Base-by-base conservation (phyloP, 2,329 filamentous ascomycete species). In the Claviceps spartinae region DNA sequence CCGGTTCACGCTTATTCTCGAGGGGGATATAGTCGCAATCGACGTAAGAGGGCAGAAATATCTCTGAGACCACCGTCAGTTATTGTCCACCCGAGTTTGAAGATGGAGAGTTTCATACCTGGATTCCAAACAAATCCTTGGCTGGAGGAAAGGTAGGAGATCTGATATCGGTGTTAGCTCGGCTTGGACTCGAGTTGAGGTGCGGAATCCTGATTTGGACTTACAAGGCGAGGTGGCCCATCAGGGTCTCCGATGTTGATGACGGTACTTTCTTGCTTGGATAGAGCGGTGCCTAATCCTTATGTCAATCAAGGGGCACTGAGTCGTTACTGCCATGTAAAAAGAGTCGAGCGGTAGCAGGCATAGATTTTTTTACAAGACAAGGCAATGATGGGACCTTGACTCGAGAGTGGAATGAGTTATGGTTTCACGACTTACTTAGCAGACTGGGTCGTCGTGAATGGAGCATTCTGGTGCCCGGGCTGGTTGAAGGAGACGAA, bases 91-190 rank as follows among this genome's bases (percentile, higher is more conserved):
- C 42, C 22, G 7, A 22, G 6, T 30, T 14, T 40, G 18, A 8
- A 16, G 24, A 34, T 22, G 13, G 20, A 18, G 30, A 6, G 18
- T 20, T 24, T 59, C 68, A 50, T 70, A 84, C 82, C 82, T 66
- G 86, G 85, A 66, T 90, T 90, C 86, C 86, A 91, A 55, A 83
- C 81, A 62, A 88, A 91, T 53, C 86, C 86, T 68, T 91, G 86
- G 62, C 82, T 85, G 5, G 83, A 84, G 55, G 86, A 83, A 49
- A 90, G 79, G 65, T 88, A 91, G 22, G 85, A 86, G 57, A 90
- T 88, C 85, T 88, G 58, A 14, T 3, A 9, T n/a, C 9, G 38
- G 16, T 3, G 22, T 46, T 14, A 51, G 22, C 43, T 51, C 13
- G 26, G 26, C 34, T 34, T 41, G 5, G 22, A 37, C 37, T 34